Evolutionary conservation across 768 basidiomycete genomes (phyloP).

Genomic region (Pulveroboletus sp.): DNA sequence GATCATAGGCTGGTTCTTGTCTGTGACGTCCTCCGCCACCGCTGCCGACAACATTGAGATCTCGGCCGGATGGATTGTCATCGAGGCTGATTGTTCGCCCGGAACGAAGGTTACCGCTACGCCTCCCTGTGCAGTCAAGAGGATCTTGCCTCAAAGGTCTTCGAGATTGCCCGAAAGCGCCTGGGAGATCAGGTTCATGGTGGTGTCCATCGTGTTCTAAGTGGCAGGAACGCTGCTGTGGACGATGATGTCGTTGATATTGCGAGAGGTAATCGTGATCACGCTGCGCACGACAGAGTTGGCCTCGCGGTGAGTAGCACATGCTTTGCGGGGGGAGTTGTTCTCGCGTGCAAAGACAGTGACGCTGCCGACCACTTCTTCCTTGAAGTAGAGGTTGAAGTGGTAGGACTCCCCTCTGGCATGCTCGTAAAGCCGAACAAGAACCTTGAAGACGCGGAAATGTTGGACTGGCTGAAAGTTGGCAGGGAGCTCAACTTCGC

Average conservation of each 20-base stretch:
- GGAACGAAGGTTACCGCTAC: not conserved
- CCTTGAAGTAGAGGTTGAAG: constrained; percentile 19
- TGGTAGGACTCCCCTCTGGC: constrained; percentile 21
- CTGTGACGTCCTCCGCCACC: constrained; percentile 15
- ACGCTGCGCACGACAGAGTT: constrained; percentile 20
- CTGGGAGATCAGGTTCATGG: constrained; percentile 8
- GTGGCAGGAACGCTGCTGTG: not conserved
- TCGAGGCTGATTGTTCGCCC: not conserved
- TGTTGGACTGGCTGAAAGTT: constrained; percentile 13
- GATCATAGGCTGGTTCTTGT: constrained; percentile 12
- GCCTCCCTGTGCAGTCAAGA: constrained; percentile 19
- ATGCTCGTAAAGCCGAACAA: constrained; percentile 24
- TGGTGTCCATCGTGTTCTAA: constrained; percentile 11
- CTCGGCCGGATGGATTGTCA: constrained; percentile 17
- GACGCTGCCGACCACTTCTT: constrained; percentile 10
- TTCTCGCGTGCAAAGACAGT: constrained; percentile 24
- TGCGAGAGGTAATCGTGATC: constrained; percentile 17
- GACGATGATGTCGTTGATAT: constrained; percentile 19
- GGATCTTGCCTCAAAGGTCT: constrained; percentile 10
- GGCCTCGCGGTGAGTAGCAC: constrained; percentile 14
- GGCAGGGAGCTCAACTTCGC: constrained; percentile 8
- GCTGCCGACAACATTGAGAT: constrained; percentile 17
- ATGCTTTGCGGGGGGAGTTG: constrained; percentile 24
- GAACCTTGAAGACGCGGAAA: constrained; percentile 26
- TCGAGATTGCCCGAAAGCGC: constrained; percentile 15